phyloP scores from a whole-genome alignment of 306 rosid genomes.

The Quercus wislizeni region DNA sequence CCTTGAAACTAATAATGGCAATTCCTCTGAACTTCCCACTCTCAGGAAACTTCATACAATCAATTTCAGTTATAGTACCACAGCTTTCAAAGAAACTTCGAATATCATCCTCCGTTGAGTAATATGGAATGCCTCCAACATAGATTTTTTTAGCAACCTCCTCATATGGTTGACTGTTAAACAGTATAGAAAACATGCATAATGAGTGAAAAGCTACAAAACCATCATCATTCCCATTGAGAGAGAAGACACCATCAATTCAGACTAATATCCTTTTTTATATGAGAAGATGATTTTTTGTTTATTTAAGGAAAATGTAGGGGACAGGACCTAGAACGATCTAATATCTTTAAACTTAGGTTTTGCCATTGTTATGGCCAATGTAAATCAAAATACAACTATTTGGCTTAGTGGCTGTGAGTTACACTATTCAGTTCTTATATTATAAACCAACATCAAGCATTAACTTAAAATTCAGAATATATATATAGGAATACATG shows the following conservation, averaged over 20 bases:
- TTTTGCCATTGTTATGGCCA: background rate
- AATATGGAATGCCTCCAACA: conserved; percentile 93
- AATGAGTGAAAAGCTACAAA: conserved; percentile 1
- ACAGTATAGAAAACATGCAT: conserved; percentile 16
- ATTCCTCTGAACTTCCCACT: conserved; percentile 94
- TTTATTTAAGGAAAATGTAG: background rate
- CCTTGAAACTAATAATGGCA: conserved; percentile 86
- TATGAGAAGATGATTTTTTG: background rate
- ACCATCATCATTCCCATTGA: background rate
- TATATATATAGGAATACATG: background rate
- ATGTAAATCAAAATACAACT: too few relatives aligned
- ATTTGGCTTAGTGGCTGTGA: background rate
- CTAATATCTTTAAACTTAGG: background rate
- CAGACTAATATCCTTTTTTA: background rate
- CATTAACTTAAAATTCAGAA: background rate
- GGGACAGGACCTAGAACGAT: background rate
- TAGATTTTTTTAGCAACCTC: conserved; percentile 65
- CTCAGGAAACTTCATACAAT: conserved; percentile 90
- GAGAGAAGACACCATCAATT: background rate
- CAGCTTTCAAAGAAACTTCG: conserved; percentile 83
- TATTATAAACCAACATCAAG: background rate
- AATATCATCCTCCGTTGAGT: conserved; percentile 91
- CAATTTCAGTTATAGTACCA: conserved; percentile 81
- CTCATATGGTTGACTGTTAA: conserved; percentile 43
- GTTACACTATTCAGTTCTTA: background rate